A percentile compares a stretch with the other conserved stretches of the same genome.
These are phyloP conservation scores for Cryptococcus wingfieldii DNA, from an alignment of 1,284 basidiomycete species.

Conservation along the genomic window DNA sequence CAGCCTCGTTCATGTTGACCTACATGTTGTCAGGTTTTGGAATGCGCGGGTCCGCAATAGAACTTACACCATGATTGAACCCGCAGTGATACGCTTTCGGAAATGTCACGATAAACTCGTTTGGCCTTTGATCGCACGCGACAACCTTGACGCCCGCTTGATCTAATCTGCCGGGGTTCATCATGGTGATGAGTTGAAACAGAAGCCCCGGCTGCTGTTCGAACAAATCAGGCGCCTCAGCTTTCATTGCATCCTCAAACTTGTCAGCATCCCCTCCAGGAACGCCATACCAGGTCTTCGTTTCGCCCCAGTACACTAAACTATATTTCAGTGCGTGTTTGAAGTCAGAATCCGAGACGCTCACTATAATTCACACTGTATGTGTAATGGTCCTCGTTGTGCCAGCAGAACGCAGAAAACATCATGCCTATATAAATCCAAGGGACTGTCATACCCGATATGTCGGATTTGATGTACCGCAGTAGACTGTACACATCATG, in stretches of 20 bases:
- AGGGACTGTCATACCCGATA: constrained; percentile 99
- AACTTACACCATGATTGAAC: constrained; percentile 90
- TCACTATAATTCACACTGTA: constrained; percentile 91
- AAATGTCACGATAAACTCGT: constrained; percentile 96
- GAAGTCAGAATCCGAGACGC: constrained; percentile 34
- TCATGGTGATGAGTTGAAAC: constrained; percentile 95
- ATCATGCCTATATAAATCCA: constrained; percentile 99
- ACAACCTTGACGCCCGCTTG: constrained; percentile 90
- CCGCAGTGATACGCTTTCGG: constrained; percentile 98
- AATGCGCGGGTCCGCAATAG: constrained; percentile 7
- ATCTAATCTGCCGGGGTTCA: constrained; percentile 84
- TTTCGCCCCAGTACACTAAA: constrained; percentile 97
- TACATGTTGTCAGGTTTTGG: constrained; percentile 37
- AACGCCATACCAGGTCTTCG: constrained; percentile 99
- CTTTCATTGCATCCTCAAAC: constrained; percentile 93
- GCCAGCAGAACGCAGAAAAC: constrained; percentile 99
- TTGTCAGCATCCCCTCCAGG: constrained; percentile 90
- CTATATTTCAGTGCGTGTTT: constrained; percentile 25
- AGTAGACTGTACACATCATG: constrained; percentile 25
- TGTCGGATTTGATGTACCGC: constrained; percentile 93
- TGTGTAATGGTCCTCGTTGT: constrained; percentile 99
- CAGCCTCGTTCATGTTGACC: constrained; percentile 98
- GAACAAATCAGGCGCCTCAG: constrained; percentile 96
- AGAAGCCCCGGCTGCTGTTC: constrained; percentile 95
- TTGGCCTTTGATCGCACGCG: constrained; percentile 92